These are phyloP conservation scores for Agarophyton chilense DNA, from an alignment of 23 red algal genomes.

Conservation along the genomic window DNA sequence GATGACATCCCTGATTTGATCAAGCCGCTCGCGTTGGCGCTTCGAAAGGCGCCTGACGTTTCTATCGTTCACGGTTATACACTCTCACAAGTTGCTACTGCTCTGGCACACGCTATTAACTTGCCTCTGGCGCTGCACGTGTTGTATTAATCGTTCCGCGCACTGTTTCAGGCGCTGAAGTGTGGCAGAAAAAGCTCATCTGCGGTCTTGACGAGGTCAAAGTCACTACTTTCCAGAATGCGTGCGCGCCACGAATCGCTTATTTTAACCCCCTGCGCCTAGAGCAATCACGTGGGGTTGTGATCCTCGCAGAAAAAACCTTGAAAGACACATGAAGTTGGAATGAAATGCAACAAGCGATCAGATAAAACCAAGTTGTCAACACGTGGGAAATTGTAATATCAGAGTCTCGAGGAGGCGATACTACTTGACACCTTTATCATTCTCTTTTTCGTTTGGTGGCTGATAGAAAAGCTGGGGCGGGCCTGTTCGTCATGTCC, in stretches of 20 bases:
- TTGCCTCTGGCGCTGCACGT: background rate
- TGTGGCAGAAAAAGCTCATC: no score
- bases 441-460: slow-evolving; percentile 27
- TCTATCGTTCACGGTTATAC: background rate
- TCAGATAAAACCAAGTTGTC: slow-evolving; percentile 4
- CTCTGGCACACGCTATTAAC: slow-evolving; percentile 14
- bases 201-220: no score
- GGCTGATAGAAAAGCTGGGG: background rate
- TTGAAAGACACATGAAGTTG: background rate
- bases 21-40: background rate
- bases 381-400: no score
- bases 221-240: background rate
- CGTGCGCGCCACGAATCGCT: background rate
- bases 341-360: background rate
- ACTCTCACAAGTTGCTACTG: background rate
- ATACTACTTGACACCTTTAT: background rate
- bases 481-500: background rate
- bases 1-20: no score
- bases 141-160: no score
- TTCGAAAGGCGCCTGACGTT: background rate
- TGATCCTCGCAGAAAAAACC: background rate
- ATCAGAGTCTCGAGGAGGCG: background rate
- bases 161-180: no score
- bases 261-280: background rate
- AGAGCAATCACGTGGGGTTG: background rate